Base-by-base conservation (phyloP, 2,329 filamentous ascomycete species). In the Claviceps capensis region DNA sequence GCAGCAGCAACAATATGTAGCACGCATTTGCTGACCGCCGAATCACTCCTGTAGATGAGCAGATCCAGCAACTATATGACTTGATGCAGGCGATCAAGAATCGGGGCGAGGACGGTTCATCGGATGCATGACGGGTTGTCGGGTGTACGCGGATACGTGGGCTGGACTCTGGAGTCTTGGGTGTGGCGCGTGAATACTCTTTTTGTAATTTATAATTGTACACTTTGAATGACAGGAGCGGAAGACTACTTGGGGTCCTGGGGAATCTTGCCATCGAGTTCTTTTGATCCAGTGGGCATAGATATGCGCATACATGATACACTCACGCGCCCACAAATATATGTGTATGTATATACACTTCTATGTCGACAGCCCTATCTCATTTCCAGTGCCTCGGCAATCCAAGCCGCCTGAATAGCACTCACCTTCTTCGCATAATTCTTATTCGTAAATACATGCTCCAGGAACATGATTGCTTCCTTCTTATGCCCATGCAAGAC, bases 41-140 rank as follows among this genome's bases (percentile, higher is more conserved):
- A 4, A 34, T 22, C 19, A 9, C 52, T 44, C 49, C 4, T 11
- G 14, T 56, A 95, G 89, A 97, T 65, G 86, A 97, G 65, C 93
- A 98, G 70, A 74, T 97, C 50, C 87, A 84, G 1, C 93, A 98
- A 67, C 71, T 98, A 59, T 96, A 96, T 64, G 91, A 97, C 65
- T 73, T 98, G 52, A 94, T 96, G 88, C 79, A 86, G 65, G 80
- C 87, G 2, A 94, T 95, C 53, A 68, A 69, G 57, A 73, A 73
- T 14, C 64, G 60, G 26, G 51, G 56, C 30, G 58, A 58, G 30
- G 59, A 59, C 2, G 60, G 56, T 13, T 61, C 63, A 14, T 58
- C 62, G 23, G 53, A 61, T 36, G 62, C 60, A 54, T 65, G 41
- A 57, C 49, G 30, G 44, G 23, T 23, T 19, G 19, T 19, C 19